Evolutionary conservation across 1,139 yeast genomes (phyloP).

Genomic region (Zygosaccharomyces sapae): DNA sequence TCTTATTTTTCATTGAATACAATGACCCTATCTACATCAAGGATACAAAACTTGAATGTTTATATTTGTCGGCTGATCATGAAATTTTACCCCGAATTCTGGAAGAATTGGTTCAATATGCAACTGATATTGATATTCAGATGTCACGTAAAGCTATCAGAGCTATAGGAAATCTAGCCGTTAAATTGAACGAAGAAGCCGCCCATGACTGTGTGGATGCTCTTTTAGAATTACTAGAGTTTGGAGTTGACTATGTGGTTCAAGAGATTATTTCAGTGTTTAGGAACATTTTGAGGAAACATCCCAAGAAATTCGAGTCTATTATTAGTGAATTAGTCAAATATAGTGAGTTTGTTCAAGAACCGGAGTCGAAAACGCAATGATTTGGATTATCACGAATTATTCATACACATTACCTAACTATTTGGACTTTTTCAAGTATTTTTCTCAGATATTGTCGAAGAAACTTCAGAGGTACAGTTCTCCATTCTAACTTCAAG

Average conservation of each 20-base stretch:
- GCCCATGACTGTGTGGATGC: conserved; percentile 64
- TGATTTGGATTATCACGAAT: conserved; percentile 83
- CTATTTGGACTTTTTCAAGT: conserved; percentile 24
- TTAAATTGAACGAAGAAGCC: conserved; percentile 57
- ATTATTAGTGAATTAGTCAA: conserved; percentile 33
- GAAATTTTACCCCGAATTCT: conserved; percentile 58
- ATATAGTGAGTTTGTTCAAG: conserved; percentile 51
- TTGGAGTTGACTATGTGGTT: conserved; percentile 68
- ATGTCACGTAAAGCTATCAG: conserved; percentile 84
- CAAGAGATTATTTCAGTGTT: conserved; percentile 78
- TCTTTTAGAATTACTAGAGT: conserved; percentile 55
- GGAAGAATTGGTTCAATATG: conserved; percentile 77
- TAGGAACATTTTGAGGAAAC: conserved; percentile 71
- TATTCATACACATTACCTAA: conserved; percentile 43
- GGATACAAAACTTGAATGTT: conserved; percentile 84
- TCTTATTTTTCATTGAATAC: conserved; percentile 76
- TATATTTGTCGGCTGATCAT: conserved; percentile 71
- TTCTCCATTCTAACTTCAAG: conserved; percentile 68
- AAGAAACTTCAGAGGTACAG: conserved; percentile 63
- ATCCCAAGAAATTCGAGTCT: conserved; percentile 50
- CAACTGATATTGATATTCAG: conserved; percentile 78
- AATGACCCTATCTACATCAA: conserved; percentile 86
- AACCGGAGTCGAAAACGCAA: conserved; percentile 76
- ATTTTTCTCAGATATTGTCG: conserved; percentile 37
- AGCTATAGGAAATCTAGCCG: conserved; percentile 85